Conservation (phyloP, 495 filamentous ascomycete species). For the Lindgomyces ingoldianus region DNA sequence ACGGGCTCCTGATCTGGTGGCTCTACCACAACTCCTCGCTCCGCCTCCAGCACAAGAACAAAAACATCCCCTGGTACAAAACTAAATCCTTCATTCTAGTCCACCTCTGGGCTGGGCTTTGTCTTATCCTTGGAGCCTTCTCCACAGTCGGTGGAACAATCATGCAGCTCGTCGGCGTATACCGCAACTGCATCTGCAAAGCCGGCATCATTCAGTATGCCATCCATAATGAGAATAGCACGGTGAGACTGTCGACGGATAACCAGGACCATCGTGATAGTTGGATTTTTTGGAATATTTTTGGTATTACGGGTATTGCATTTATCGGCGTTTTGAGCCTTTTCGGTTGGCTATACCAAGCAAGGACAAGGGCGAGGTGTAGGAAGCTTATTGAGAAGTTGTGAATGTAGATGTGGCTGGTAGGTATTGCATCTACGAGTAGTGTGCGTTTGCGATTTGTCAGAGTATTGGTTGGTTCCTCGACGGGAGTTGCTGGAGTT, state of each 20-base stretch:
- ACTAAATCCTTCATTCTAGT: background rate
- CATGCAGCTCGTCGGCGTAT: slow-evolving; percentile 19
- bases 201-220: background rate
- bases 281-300: background rate
- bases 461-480: too few species aligned
- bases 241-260: background rate
- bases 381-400: background rate
- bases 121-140: background rate
- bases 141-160: slow-evolving; percentile 4
- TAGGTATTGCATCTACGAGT: too few species aligned
- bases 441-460: too few species aligned
- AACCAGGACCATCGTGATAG: background rate
- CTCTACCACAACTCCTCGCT: background rate
- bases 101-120: background rate
- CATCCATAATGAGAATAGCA: background rate
- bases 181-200: slow-evolving; percentile 7
- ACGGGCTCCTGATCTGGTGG: background rate
- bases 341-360: background rate
- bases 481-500: too few species aligned
- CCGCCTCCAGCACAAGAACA: background rate
- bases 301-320: background rate
- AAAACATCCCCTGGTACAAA: background rate
- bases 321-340: background rate
- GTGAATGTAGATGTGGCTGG: background rate
- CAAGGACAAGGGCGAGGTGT: background rate